Evolutionary conservation across 2,329 filamentous ascomycete genomes (phyloP).

Genomic region (Elsinoe australis): DNA sequence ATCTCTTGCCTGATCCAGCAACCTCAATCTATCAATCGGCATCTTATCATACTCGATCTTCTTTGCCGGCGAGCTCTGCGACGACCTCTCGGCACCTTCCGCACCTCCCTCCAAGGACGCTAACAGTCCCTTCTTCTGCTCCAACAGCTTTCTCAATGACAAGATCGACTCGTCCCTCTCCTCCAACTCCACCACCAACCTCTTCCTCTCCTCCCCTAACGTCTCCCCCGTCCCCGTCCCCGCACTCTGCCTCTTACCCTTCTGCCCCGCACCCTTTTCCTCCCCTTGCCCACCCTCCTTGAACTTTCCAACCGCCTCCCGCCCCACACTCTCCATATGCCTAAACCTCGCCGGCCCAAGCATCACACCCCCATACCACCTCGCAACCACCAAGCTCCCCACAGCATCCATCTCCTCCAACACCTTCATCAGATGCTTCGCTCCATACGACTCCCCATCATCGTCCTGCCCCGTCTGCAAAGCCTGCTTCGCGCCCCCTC

Average conservation of each 20-base stretch:
- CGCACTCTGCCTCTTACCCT: conserved; percentile 28
- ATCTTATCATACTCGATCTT: conserved; percentile 37
- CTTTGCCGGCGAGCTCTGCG: conserved; percentile 23
- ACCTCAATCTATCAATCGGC: conserved; percentile 35
- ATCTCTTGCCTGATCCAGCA: conserved; percentile 45
- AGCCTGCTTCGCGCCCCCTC: background rate
- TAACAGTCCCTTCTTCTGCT: conserved; percentile 37
- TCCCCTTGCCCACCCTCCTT: conserved; percentile 25
- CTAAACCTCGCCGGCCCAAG: conserved; percentile 47
- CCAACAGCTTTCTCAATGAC: conserved; percentile 40
- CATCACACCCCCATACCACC: conserved; percentile 49
- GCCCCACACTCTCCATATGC: conserved; percentile 45
- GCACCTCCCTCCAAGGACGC: conserved; percentile 24
- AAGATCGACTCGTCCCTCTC: conserved; percentile 44
- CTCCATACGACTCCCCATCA: conserved; percentile 48
- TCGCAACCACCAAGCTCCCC: conserved; percentile 45
- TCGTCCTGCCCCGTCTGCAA: conserved; percentile 41
- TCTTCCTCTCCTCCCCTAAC: conserved; percentile 28
- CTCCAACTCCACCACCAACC: conserved; percentile 35
- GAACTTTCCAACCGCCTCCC: conserved; percentile 36
- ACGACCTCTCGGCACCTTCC: conserved; percentile 19
- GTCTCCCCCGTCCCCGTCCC: conserved; percentile 33
- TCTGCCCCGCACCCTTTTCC: conserved; percentile 26
- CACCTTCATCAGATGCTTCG: conserved; percentile 41
- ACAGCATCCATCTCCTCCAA: conserved; percentile 38